These are phyloP conservation scores for Yamadazyma akitaensis DNA, from an alignment of 805 yeast species.

Conservation along the genomic window DNA sequence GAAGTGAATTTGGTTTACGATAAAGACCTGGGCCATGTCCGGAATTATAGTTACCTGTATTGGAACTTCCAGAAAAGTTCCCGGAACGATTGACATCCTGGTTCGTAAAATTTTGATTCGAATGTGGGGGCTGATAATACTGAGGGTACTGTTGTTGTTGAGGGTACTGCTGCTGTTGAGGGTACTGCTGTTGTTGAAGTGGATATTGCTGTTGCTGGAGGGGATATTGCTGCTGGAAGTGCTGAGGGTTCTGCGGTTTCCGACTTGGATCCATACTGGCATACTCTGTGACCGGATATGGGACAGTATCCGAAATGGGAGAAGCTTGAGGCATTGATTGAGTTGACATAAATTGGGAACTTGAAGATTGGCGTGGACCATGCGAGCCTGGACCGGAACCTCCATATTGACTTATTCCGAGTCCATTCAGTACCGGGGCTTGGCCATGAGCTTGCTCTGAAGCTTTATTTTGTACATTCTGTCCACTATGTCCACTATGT, in stretches of 20 bases:
- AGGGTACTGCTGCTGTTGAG: not conserved
- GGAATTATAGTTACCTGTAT: not conserved
- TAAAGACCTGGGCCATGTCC: constrained; percentile 2
- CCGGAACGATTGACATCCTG: too few species aligned
- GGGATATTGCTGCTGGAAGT: not conserved
- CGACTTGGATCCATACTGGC: not conserved
- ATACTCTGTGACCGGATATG: not conserved
- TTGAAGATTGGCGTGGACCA: not conserved
- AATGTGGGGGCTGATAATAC: too few species aligned
- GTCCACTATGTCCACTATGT: too few species aligned
- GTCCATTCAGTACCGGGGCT: too few species aligned
- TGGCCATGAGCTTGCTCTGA: too few species aligned
- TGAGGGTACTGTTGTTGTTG: not conserved
- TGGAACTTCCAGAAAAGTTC: not conserved
- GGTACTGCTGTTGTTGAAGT: constrained; percentile 10
- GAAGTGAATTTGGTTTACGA: not conserved
- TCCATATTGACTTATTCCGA: too few species aligned
- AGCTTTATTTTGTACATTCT: too few species aligned
- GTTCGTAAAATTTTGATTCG: too few species aligned
- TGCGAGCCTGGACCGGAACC: too few species aligned
- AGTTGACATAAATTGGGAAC: too few species aligned
- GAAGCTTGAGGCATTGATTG: not conserved
- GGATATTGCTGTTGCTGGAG: constrained; percentile 6
- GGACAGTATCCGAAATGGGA: not conserved
- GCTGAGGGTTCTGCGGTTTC: constrained; percentile 1